Conservation (phyloP, 805 yeast species). For the Metschnikowia borealis region DNA sequence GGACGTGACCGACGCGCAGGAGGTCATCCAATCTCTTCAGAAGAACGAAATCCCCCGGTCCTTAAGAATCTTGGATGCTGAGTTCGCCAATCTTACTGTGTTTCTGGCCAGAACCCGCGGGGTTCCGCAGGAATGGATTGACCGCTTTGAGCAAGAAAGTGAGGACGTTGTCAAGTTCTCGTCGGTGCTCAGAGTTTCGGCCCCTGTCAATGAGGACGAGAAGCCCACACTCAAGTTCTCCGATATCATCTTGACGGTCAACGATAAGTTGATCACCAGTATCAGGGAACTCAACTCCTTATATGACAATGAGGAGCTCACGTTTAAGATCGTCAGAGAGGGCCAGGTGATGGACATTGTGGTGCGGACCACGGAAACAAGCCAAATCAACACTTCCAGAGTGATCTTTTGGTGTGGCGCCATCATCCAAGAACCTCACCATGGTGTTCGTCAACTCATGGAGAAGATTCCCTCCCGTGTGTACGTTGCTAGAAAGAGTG, state of each 20-base stretch:
- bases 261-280: constrained; percentile 60
- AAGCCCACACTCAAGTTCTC: constrained; percentile 51
- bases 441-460: constrained; percentile 83
- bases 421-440: constrained; percentile 83
- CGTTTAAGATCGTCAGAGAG: constrained; percentile 67
- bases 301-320: constrained; percentile 39
- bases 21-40: constrained; percentile 54
- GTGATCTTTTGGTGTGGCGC: constrained; percentile 83
- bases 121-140: constrained; percentile 83
- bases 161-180: constrained; percentile 70
- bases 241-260: constrained; percentile 71
- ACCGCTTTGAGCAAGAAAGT: constrained; percentile 56
- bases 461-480: constrained; percentile 74
- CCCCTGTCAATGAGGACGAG: constrained; percentile 29
- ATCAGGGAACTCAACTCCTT: constrained; percentile 62
- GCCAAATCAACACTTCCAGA: constrained; percentile 56
- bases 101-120: constrained; percentile 79
- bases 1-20: constrained; percentile 62
- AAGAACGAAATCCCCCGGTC: constrained; percentile 47
- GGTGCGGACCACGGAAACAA: constrained; percentile 63
- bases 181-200: constrained; percentile 64
- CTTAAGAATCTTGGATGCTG: constrained; percentile 72
- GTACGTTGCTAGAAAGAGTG: constrained; percentile 69
- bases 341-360: constrained; percentile 56
- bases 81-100: constrained; percentile 63